Evolutionary conservation across 306 rosid genomes (phyloP), one percentile per base, ranked within the genome.

Genomic region (Vachellia collinsii): DNA sequence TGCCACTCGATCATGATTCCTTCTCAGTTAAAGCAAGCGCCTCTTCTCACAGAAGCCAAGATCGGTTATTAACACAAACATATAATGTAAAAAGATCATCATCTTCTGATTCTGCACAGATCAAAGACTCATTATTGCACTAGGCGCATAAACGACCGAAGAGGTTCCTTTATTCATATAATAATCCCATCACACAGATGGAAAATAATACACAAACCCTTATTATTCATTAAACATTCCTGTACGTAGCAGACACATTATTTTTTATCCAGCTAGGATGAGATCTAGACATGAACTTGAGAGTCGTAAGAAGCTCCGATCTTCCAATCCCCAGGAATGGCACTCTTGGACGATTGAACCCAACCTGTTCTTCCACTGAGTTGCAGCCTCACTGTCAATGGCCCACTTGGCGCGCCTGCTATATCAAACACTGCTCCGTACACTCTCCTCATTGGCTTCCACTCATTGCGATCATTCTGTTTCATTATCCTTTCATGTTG

Each of bases 401-500:
- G 63, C 9, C 63, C 63, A 20, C 34, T 56, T 56, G 63, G 63
- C 0, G 63, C 63, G 1, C 29, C 63, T 3, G 8, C 63, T n/a
- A 56, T 56, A 20, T 56, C 63, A 56, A 56, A 59, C 7, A 59
- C 65, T 23, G 65, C 37, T 37, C 65, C 65, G 6, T 59, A 59
- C 36, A 11, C 65, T 59, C 65, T 59, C 11, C 65, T 59, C 65
- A 59, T 59, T 23, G 65, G 37, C 65, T 4, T 59, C 65, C 65
- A 59, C 11, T 59, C 37, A 10, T 23, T 5, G 7, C 16, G 1
- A 59, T 20, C 16, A 8, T 4, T 11, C 65, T 59, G 65, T 56
- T n/a, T 56, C 63, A 20, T 20, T 8, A 20, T n/a, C 29, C 19
- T 19, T 53, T 54, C 61, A 54, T 19, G 22, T 54, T 53, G 8